Base-by-base conservation (phyloP, 768 basidiomycete genomes). In the Lepiota venenata region DNA sequence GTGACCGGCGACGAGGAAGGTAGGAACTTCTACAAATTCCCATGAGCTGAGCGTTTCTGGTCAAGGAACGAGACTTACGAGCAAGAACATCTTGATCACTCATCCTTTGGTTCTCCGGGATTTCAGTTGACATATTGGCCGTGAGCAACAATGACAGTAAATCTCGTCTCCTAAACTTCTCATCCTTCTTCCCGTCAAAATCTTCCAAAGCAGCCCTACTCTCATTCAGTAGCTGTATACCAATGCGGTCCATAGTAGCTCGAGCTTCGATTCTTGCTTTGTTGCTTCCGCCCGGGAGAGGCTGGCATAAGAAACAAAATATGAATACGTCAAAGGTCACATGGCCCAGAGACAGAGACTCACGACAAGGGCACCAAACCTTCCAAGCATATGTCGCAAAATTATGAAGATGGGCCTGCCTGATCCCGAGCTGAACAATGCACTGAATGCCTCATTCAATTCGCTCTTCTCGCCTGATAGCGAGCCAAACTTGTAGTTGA, bases 51-150 rank as follows among this genome's bases (percentile, higher is more conserved):
- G 21, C n/a, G 1, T 9, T 2, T 25, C 16, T 20, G 15, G 14
- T 2, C 38, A 15, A 41, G 36, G n/a, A 29, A 50, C n/a, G 5
- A 38, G 8, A 61, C 81, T 55, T 58, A 85, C 76, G 77, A 53
- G 75, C 69, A 2, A 85, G 55, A 15, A 89, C 82, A 56, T 88
- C 87, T 21, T 75, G 75, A 52, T 89, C 87, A 0, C 76, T 76
- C 68, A 89, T 68, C 35, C 70, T 70, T 61, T 85, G 83, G 44
- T 60, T 70, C 5, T 78, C 77, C 0, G 79, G 77, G 3, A 84
- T 58, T 61, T 88, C 83, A 0, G 75, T 78, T 0, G 82, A 77
- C 69, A 84, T 77, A 62, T 88, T 89, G 2, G 86, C 85, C 55
- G 75, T 74, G 38, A 88, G 70, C 4, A 88, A 70, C 25, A 87